These are phyloP conservation scores for Diaporthe citriasiana DNA, from an alignment of 2,329 filamentous ascomycete species.

Conservation along the genomic window DNA sequence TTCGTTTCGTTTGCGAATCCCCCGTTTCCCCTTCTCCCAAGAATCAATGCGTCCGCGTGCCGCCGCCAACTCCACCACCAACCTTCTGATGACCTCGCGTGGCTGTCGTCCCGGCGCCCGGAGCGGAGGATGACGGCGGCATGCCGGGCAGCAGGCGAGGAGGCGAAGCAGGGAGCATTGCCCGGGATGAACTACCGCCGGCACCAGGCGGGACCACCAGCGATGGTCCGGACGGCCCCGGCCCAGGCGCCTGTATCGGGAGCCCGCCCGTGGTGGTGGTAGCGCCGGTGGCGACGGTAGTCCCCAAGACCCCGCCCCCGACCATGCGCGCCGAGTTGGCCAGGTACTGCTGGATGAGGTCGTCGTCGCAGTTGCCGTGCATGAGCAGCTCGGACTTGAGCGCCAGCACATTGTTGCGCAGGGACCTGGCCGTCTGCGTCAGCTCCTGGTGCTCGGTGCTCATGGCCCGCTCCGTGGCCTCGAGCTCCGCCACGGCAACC, in stretches of 20 bases:
- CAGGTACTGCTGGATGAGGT: conserved; percentile 50
- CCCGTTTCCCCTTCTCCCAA: background rate
- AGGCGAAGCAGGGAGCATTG: background rate
- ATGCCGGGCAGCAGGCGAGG: too few relatives aligned
- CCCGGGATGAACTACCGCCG: background rate
- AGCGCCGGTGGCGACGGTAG: too few relatives aligned
- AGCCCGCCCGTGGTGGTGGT: background rate
- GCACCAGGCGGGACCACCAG: background rate
- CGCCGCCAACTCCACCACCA: too few relatives aligned
- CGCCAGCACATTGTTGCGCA: conserved; percentile 49
- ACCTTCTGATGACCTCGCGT: background rate
- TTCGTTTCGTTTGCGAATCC: background rate
- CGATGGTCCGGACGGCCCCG: too few relatives aligned
- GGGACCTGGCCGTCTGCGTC: conserved; percentile 42
- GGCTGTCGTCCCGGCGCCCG: background rate
- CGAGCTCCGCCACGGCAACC: conserved; percentile 47
- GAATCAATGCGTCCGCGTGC: background rate
- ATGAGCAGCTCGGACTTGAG: conserved; percentile 50
- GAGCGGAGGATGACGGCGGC: background rate
- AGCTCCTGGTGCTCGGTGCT: conserved; percentile 44
- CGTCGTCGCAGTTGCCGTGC: conserved; percentile 49
- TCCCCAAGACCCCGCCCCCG: background rate
- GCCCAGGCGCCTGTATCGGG: too few relatives aligned
- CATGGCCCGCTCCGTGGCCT: conserved; percentile 45
- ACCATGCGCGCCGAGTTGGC: conserved; percentile 44